Evolutionary conservation across 768 basidiomycete genomes (phyloP), one percentile per base, ranked within the genome.

Genomic region (Lactifluus volemus): DNA sequence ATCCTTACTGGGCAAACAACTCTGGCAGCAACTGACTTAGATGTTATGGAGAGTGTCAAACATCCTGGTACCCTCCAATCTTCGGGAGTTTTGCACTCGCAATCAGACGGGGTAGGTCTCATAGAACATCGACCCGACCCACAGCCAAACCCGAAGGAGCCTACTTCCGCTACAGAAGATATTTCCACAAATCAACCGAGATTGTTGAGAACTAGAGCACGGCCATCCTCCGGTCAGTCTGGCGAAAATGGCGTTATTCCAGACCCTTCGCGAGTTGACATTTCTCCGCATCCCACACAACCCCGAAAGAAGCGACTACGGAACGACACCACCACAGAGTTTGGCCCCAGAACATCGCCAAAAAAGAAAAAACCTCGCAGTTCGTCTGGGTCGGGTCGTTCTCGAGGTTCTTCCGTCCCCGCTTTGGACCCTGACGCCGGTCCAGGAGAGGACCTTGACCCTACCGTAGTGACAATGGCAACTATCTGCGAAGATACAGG

Each of bases 391-490:
- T 38, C 60, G 19, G 66, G 67, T 14, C 68, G 68, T 55, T 67
- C 69, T 49, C 66, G 68, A 12, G 63, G 67, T 32, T 54, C 80
- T 2, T 79, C 82, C 8, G 73, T 80, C 7, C 82, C 84, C 15
- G 77, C 75, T 0, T 85, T 81, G 62, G 82, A 85, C 68, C 74
- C 79, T 29, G 75, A 78, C 55, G 83, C 81, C 0, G 81, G 82
- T 68, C 84, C 86, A 5, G 88, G 88, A 21, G 88, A 88, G 68
- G 84, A 87, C 38, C 73, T 92, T 50, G 89, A 92, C 65, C 89
- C 89, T n/a, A 91, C 89, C 0, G 75, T 81, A 8, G 75, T 88
- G n/a, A 91, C 89, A 5, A 92, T 92, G 89, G 87, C 88, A 15
- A 72, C 82, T 0, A 76, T 92, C 5, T 92, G 91, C 70, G 80